Conservation (phyloP, 257 asterid species). For the Datura wrightii region DNA sequence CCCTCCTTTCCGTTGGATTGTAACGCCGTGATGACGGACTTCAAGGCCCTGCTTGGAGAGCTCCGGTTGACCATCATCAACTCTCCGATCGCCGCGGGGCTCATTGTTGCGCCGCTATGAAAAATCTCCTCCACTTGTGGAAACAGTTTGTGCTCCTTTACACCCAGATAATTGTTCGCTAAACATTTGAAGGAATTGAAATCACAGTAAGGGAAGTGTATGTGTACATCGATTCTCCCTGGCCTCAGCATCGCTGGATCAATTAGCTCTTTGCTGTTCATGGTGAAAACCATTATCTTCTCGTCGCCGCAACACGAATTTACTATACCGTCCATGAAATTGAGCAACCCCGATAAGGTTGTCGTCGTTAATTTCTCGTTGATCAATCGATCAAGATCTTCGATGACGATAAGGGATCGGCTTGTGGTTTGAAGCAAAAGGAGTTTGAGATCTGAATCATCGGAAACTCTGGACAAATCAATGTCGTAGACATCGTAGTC, state of each 20-base stretch:
- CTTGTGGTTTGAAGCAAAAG: conserved; percentile 73
- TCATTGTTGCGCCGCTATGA: conserved; percentile 78
- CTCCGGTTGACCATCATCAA: conserved; percentile 89
- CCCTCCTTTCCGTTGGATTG: conserved; percentile 52
- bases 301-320: conserved; percentile 84
- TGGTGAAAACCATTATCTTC: conserved; percentile 77
- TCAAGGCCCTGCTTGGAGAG: conserved; percentile 82
- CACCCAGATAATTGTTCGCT: conserved; percentile 76
- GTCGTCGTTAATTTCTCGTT: conserved; percentile 55
- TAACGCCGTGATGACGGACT: conserved; percentile 77
- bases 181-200: conserved; percentile 69
- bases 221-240: conserved; percentile 82
- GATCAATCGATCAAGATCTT: conserved; percentile 79
- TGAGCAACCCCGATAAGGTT: conserved; percentile 68
- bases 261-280: conserved; percentile 69
- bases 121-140: conserved; percentile 80
- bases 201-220: conserved; percentile 82
- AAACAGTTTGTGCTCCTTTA: conserved; percentile 80
- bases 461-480: conserved; percentile 59
- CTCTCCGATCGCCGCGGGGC: conserved; percentile 86
- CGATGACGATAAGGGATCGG: conserved; percentile 71
- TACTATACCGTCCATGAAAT: conserved; percentile 89
- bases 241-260: conserved; percentile 74
- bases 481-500: conserved; percentile 78
- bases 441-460: conserved; percentile 74